Evolutionary conservation across 2,329 filamentous ascomycete genomes (phyloP), one percentile per base, ranked within the genome.

Genomic region (Metarhizium rileyi): DNA sequence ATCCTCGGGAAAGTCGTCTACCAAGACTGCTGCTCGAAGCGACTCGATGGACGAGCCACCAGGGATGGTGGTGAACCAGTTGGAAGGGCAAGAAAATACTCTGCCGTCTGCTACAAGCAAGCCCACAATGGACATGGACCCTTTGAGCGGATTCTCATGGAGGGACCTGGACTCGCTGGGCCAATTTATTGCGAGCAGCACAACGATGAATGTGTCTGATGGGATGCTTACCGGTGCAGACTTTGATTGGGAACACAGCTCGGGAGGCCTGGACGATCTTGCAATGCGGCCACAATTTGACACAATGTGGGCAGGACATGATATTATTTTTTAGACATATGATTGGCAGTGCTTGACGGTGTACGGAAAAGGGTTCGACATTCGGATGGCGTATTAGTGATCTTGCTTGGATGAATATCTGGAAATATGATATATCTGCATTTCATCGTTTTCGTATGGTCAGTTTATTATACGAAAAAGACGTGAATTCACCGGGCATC

Each of bases 101-200:
- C 12, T 40, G n/a, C 42, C 35, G 10, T 33, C 48, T 14, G n/a
- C 35, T n/a, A n/a, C 43, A 20, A 36, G 33, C 23, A 50, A 48
- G 12, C 20, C 44, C 5, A 22, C 45, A 55, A 67, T 60, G 57
- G 71, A 50, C 66, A 67, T 61, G 67, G 71, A 61, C 66, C 71
- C 47, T 1, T 67, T 73, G 2, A 76, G 80, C 47, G 75, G 78
- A 41, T 82, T 83, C 61, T 81, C 77, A 0, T 83, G 79, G 79
- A 68, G 80, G 1, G 77, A 82, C 57, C 64, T 83, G 5, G 75
- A 77, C 50, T 78, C 78, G 2, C 72, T 82, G 2, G 77, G 77
- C 0, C 77, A 81, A 53, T 80, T 77, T 51, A 67, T 68, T 42
- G 60, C 57, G 10, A 58, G 56, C 41, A 57, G 62, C 28, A 55